Percentiles rank a stretch among this genome's conserved stretches.
phyloP scores from a whole-genome alignment of 2,329 filamentous ascomycete species.

The Aspergillus piperis region DNA sequence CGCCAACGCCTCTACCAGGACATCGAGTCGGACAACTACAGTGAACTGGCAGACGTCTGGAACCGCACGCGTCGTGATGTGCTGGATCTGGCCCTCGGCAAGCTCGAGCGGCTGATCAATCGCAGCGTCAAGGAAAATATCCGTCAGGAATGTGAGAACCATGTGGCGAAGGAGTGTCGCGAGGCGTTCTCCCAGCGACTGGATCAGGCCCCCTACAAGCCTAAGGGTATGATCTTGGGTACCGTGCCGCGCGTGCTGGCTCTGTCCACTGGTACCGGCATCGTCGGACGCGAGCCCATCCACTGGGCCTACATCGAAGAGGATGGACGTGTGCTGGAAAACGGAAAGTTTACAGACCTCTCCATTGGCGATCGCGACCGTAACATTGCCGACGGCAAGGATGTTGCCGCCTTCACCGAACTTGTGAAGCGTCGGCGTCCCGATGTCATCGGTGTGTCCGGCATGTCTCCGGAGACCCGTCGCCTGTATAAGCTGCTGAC shows the following conservation, averaged over 20 bases:
- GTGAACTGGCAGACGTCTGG: slow-evolving; percentile 92
- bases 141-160: slow-evolving; percentile 89
- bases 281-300: slow-evolving; percentile 72
- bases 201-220: slow-evolving; percentile 94
- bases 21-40: slow-evolving; percentile 93
- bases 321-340: slow-evolving; percentile 83
- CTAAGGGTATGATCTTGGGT: slow-evolving; percentile 86
- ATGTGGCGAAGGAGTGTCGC: slow-evolving; percentile 82
- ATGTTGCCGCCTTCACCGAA: slow-evolving; percentile 72
- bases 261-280: slow-evolving; percentile 80
- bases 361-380: slow-evolving; percentile 66
- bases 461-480: slow-evolving; percentile 83
- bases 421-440: slow-evolving; percentile 77
- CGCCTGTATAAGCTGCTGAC: slow-evolving; percentile 80
- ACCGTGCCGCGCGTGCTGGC: slow-evolving; percentile 85
- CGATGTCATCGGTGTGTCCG: slow-evolving; percentile 86
- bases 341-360: slow-evolving; percentile 82
- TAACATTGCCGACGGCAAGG: slow-evolving; percentile 63
- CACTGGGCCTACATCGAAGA: slow-evolving; percentile 94
- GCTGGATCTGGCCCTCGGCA: slow-evolving; percentile 75
- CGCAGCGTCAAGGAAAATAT: slow-evolving; percentile 95
- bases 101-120: slow-evolving; percentile 79
- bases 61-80: slow-evolving; percentile 84
- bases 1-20: slow-evolving; percentile 74
- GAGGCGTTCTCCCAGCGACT: slow-evolving; percentile 87